Percentiles rank a stretch among this genome's conserved stretches.
Conservation (phyloP, 768 basidiomycete species). For the Kwoniella botswanensis region DNA sequence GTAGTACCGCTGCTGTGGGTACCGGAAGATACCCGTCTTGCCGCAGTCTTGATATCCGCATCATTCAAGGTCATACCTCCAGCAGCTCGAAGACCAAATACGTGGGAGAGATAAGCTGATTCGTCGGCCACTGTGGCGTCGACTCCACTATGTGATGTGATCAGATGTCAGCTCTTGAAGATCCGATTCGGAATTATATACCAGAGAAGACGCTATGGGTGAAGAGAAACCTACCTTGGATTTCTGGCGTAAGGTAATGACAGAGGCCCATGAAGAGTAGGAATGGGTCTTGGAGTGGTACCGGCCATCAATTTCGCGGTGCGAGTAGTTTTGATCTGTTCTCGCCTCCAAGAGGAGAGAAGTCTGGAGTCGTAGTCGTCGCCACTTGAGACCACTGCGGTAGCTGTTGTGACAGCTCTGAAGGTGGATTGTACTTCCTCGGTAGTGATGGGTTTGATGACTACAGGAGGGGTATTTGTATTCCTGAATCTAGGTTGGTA, state of each 20-base stretch:
- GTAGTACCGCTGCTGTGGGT: slow-evolving; percentile 14
- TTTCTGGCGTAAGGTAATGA: slow-evolving; percentile 52
- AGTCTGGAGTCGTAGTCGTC: slow-evolving; percentile 1
- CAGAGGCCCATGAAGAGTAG: slow-evolving; percentile 44
- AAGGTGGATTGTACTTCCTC: background rate
- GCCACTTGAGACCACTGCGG: slow-evolving; percentile 3
- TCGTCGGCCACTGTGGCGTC: slow-evolving; percentile 47
- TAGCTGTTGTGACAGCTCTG: background rate
- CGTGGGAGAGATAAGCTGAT: slow-evolving; percentile 25
- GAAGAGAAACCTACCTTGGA: slow-evolving; percentile 40
- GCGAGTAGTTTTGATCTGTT: slow-evolving; percentile 36
- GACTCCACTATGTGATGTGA: slow-evolving; percentile 38
- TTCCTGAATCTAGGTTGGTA: background rate
- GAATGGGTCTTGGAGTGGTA: slow-evolving; percentile 27
- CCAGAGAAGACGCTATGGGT: background rate
- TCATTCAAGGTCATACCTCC: slow-evolving; percentile 6
- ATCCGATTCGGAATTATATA: background rate
- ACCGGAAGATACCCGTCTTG: slow-evolving; percentile 12
- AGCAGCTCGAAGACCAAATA: slow-evolving; percentile 33
- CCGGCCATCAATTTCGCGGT: slow-evolving; percentile 24
- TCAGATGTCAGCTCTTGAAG: background rate
- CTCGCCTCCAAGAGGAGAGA: slow-evolving; percentile 36
- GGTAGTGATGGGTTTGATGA: background rate
- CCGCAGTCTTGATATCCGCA: background rate
- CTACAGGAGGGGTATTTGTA: background rate